phyloP scores from a whole-genome alignment of 2,329 filamentous ascomycete genomes.

The Colletotrichum horii region DNA sequence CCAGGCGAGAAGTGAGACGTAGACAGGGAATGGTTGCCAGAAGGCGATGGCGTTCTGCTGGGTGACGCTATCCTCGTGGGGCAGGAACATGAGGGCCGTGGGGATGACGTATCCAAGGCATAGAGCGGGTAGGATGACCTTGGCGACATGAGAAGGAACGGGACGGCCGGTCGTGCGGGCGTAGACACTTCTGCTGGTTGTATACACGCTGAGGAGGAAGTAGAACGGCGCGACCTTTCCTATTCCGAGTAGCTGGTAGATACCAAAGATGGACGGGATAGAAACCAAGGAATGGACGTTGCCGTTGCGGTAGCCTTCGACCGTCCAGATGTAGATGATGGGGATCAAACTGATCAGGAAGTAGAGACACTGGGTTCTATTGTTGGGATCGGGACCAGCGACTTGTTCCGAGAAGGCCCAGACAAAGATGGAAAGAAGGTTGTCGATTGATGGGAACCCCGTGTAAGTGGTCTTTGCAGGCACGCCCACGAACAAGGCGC shows the following conservation, averaged over 20 bases:
- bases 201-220: conserved; percentile 4
- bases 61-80: background rate
- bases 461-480: background rate
- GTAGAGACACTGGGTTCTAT: conserved; percentile 3
- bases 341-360: conserved; percentile 25
- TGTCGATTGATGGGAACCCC: background rate
- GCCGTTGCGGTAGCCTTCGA: conserved; percentile 27
- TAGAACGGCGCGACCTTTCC: conserved; percentile 17
- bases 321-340: conserved; percentile 26
- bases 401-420: background rate
- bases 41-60: conserved; percentile 12
- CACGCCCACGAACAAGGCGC: background rate
- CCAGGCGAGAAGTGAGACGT: background rate
- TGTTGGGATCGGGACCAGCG: background rate
- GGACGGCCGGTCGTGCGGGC: conserved; percentile 14
- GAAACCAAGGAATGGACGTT: conserved; percentile 18
- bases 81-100: conserved; percentile 3
- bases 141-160: conserved; percentile 14
- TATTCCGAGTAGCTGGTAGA: conserved; percentile 18
- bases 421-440: background rate
- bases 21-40: conserved; percentile 11
- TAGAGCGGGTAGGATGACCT: conserved; percentile 21
- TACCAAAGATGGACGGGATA: conserved; percentile 18
- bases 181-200: background rate
- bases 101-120: conserved; percentile 22